Conservation (phyloP, 2,329 filamentous ascomycete species). For the Rhexocercosporidium sp. region DNA sequence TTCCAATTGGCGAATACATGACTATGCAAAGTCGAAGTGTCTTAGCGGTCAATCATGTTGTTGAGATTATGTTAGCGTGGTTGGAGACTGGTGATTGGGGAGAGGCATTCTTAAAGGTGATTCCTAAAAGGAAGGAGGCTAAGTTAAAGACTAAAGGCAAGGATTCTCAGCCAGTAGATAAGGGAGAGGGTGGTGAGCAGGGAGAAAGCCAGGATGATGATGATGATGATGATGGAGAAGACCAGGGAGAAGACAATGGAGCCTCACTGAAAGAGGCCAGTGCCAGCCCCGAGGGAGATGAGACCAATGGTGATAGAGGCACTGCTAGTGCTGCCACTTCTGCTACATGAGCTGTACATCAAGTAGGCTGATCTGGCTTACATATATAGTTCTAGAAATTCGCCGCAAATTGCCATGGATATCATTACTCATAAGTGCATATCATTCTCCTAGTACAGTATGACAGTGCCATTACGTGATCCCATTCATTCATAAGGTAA, state of each 20-base stretch:
- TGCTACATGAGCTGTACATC: not conserved
- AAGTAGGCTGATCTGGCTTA: not conserved
- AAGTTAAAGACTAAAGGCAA: conserved; percentile 56
- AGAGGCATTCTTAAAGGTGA: conserved; percentile 82
- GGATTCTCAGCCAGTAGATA: conserved; percentile 8
- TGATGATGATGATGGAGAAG: not conserved
- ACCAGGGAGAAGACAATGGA: not conserved
- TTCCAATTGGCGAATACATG: conserved; percentile 96
- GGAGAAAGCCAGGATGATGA: conserved; percentile 8
- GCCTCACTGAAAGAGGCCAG: not conserved
- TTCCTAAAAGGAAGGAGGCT: conserved; percentile 89
- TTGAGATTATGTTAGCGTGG: conserved; percentile 96
- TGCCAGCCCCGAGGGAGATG: not conserved
- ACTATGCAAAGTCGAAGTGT: conserved; percentile 87
- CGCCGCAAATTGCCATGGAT: not conserved
- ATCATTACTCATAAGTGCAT: not conserved
- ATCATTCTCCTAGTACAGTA: not conserved
- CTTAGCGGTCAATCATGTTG: conserved; percentile 91
- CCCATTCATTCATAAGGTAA: not conserved
- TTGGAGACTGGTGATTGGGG: conserved; percentile 91
- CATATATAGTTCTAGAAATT: not conserved
- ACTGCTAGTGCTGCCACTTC: not conserved
- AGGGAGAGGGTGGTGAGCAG: conserved; percentile 14
- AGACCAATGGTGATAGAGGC: not conserved
- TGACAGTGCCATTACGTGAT: not conserved